A percentile compares a stretch with the other conserved stretches of the same genome.
Conservation (phyloP, 352 stramenopile genomes). For the Phytophthora pluvialis region DNA sequence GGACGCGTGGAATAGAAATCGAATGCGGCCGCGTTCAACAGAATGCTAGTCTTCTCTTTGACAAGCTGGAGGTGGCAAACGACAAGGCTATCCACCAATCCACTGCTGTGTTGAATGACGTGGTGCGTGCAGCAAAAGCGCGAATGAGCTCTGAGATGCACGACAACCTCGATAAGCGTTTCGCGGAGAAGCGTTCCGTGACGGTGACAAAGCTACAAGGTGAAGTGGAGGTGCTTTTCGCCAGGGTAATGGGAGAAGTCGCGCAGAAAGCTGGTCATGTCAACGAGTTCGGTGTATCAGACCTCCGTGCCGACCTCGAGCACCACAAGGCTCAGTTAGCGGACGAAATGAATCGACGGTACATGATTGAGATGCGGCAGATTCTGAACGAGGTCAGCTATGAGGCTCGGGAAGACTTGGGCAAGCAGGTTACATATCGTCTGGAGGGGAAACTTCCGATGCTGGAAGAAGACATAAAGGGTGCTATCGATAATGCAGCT, state of each 20-base stretch:
- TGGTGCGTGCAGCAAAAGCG: conserved; percentile 57
- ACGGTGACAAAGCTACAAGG: conserved; percentile 65
- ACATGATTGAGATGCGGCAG: conserved; percentile 80
- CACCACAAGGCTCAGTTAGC: conserved; percentile 67
- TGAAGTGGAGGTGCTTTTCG: conserved; percentile 58
- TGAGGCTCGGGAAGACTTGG: conserved; percentile 64
- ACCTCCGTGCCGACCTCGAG: conserved; percentile 63
- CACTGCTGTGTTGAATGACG: conserved; percentile 54
- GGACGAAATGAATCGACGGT: conserved; percentile 75
- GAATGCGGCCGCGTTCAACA: conserved; percentile 66
- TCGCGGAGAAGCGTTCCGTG: conserved; percentile 52
- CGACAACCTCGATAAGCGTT: conserved; percentile 63
- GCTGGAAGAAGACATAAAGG: conserved; percentile 69
- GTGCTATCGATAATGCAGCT: conserved; percentile 59
- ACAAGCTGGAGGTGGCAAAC: conserved; percentile 77
- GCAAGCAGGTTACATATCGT: conserved; percentile 61
- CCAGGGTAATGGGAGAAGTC: conserved; percentile 40
- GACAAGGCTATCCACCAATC: conserved; percentile 75
- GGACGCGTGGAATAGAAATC: conserved; percentile 49
- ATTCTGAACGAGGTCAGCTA: conserved; percentile 77
- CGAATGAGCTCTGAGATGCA: conserved; percentile 73
- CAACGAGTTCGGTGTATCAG: conserved; percentile 33
- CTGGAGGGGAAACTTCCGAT: conserved; percentile 77
- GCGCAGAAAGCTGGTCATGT: conserved; percentile 33
- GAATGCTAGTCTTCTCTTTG: conserved; percentile 69